phyloP scores from a whole-genome alignment of 2,329 filamentous ascomycete genomes.

The Diaporthe sp. region DNA sequence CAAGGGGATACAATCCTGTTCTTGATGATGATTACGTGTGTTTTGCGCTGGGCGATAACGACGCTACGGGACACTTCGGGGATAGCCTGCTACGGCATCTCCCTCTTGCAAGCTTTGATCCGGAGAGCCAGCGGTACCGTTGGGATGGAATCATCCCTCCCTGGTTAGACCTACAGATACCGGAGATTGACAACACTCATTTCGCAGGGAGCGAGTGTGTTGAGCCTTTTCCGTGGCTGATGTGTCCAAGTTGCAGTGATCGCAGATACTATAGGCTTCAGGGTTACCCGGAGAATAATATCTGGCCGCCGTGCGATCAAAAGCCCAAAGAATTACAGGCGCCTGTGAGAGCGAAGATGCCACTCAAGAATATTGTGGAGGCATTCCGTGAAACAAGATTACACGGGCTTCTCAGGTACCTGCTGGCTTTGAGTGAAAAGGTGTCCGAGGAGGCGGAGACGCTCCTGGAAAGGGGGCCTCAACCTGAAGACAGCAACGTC shows the following conservation, averaged over 20 bases:
- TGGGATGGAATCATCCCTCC: background rate
- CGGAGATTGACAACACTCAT: background rate
- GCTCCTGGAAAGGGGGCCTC: background rate
- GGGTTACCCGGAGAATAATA: fast-evolving
- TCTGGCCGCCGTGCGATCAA: background rate
- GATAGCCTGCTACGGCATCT: background rate
- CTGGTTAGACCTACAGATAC: background rate
- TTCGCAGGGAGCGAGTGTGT: background rate
- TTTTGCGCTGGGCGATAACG: background rate
- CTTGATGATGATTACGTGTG: background rate
- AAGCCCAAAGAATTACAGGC: background rate
- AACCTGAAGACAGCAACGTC: background rate
- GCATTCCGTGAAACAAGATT: background rate
- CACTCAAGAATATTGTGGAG: background rate
- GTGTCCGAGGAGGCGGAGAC: background rate
- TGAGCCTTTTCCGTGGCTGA: too few relatives aligned
- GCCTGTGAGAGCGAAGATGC: background rate
- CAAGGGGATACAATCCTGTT: background rate
- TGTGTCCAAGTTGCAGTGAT: background rate
- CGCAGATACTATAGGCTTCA: background rate
- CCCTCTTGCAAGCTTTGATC: fast-evolving
- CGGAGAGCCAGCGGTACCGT: background rate
- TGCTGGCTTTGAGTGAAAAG: background rate
- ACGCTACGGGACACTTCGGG: background rate
- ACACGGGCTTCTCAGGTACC: background rate